Evolutionary conservation across 805 yeast species (phyloP).

Genomic region (Lachancea kluyveri): DNA sequence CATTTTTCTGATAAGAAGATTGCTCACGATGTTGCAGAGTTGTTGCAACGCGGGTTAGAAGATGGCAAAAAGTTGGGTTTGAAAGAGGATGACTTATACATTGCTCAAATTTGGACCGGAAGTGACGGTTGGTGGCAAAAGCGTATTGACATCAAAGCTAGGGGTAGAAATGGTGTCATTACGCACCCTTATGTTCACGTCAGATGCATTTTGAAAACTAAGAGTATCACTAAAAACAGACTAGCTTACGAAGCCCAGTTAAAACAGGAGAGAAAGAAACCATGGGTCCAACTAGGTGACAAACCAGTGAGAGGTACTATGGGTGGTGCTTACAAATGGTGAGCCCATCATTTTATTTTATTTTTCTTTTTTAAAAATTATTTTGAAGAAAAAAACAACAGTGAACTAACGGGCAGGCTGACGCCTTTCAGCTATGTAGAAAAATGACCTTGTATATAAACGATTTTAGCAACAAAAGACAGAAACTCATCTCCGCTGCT

Average conservation of each 20-base stretch:
- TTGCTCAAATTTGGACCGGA: slow-evolving; percentile 86
- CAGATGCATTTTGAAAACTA: slow-evolving; percentile 66
- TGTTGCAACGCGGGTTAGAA: slow-evolving; percentile 64
- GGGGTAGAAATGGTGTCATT: slow-evolving; percentile 82
- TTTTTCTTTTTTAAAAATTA: slow-evolving; percentile 1
- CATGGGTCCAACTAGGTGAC: slow-evolving; percentile 42
- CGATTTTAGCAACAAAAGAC: too few species aligned
- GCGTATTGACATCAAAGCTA: slow-evolving; percentile 76
- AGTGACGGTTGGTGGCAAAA: slow-evolving; percentile 73
- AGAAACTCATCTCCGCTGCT: too few species aligned
- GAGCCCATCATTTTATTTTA: slow-evolving; percentile 8
- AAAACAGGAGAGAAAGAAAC: slow-evolving; percentile 44
- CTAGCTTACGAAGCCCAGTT: slow-evolving; percentile 50
- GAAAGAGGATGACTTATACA: slow-evolving; percentile 55
- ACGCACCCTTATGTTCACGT: slow-evolving; percentile 76
- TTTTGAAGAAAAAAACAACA: slow-evolving; percentile 1
- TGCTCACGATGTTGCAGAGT: slow-evolving; percentile 69
- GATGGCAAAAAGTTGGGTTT: slow-evolving; percentile 60
- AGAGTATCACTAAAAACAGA: slow-evolving; percentile 52
- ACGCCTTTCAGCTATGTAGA: too few species aligned
- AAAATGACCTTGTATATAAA: too few species aligned
- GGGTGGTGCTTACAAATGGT: slow-evolving; percentile 55
- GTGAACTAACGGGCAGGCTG: too few species aligned
- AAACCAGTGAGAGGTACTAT: slow-evolving; percentile 42
- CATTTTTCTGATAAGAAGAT: slow-evolving; percentile 80